Evolutionary conservation across 805 yeast genomes (phyloP), one percentile per base, ranked within the genome.

Genomic region (Saccharomyces kudriavzevii): DNA sequence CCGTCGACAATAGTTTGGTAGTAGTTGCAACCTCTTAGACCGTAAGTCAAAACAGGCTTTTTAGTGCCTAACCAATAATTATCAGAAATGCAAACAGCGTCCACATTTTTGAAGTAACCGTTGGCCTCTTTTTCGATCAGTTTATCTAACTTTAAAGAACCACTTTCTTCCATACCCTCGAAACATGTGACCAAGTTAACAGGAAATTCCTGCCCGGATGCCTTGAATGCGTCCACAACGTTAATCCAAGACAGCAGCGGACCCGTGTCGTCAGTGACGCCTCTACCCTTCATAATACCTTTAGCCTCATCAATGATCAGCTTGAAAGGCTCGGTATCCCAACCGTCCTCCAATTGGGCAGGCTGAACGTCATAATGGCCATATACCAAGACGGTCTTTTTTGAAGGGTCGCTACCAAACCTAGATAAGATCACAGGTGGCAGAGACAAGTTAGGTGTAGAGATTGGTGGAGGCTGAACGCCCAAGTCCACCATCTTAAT

Each of bases 361-460:
- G 99, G 99, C 76, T 94, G 99, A 58, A 94, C 99, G 65, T 94
- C 99, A 72, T 92, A 92, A 70, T 94, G 99, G 49, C 98, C 99
- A 69, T 94, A 94, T 45, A 94, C 84, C 58, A 95, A 78, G 47
- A 94, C 86, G 29, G 90, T 94, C 73, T 89, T 91, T 79, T 91
- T 91, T 30, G 70, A 59, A 43, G 96, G 85, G 67, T 90, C 95
- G 27, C 69, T 67, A 53, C 99, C 99, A 62, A 79, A 84, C 65
- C 94, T 82, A 31, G 94, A 94, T 56, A 94, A 80, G n/a, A 94
- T 91, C 56, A 94, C 84, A 10, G 99, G 99, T 22, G 99, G 99
- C 59, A 94, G 80, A 62, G 82, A 80, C 56, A 92, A 75, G 43
- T 75, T 76, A 27, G 81, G 72, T 59, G 84, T 81, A 22, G 72